Evolutionary conservation across 2,329 filamentous ascomycete species (phyloP).

Genomic region (Cadophora sp.): DNA sequence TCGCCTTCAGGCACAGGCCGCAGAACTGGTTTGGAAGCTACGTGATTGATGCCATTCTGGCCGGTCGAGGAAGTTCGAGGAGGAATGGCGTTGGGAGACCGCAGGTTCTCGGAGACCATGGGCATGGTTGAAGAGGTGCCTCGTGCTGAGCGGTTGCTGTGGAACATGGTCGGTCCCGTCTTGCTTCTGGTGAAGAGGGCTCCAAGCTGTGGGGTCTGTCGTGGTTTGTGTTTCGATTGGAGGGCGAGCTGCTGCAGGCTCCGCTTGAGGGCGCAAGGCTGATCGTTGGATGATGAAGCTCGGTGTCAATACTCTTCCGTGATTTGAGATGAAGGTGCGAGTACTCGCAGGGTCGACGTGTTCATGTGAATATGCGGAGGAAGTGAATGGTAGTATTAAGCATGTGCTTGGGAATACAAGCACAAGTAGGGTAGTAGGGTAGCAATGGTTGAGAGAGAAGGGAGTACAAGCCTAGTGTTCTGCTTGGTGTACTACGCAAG

Average conservation of each 20-base stretch:
- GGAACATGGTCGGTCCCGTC: slow-evolving; percentile 26
- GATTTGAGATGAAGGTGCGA: background rate
- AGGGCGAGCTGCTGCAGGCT: slow-evolving; percentile 21
- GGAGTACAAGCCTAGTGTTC: background rate
- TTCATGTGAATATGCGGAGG: slow-evolving; percentile 1
- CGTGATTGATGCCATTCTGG: slow-evolving; percentile 45
- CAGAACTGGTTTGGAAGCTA: slow-evolving; percentile 48
- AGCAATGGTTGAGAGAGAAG: too few relatives aligned
- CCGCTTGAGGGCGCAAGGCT: slow-evolving; percentile 17
- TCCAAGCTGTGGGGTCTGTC: slow-evolving; percentile 2
- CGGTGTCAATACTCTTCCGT: background rate
- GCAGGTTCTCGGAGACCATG: slow-evolving; percentile 34
- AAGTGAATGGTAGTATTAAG: background rate
- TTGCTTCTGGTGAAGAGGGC: slow-evolving; percentile 4
- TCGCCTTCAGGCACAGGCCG: slow-evolving; percentile 65
- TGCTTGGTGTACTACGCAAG: background rate
- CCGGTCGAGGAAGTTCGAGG: slow-evolving; percentile 74
- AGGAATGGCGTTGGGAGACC: slow-evolving; percentile 73
- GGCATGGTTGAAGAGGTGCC: slow-evolving; percentile 27
- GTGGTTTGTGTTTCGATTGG: slow-evolving; percentile 15
- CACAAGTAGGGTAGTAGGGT: background rate
- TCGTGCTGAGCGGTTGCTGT: slow-evolving; percentile 29
- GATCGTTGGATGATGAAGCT: slow-evolving; percentile 7
- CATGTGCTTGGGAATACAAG: slow-evolving; percentile 12
- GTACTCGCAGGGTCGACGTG: background rate